These are phyloP conservation scores for Hygrophoropsis aurantiaca DNA, from an alignment of 768 basidiomycete species.

Conservation along the genomic window DNA sequence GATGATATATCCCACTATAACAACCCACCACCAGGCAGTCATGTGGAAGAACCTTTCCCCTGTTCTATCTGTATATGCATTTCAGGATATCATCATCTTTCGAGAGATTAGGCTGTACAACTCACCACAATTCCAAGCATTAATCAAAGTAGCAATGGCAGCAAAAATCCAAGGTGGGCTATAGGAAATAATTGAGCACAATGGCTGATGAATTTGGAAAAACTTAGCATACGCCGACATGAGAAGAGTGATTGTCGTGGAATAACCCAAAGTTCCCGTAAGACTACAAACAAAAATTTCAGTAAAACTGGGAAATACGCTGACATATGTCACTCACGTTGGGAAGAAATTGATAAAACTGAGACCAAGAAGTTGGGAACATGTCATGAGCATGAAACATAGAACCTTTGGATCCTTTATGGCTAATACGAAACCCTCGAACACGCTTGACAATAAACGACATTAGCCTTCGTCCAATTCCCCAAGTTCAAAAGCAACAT, in stretches of 20 bases:
- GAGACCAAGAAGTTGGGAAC: slow-evolving; percentile 53
- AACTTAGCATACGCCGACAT: slow-evolving; percentile 51
- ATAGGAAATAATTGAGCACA: not conserved
- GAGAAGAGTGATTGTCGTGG: slow-evolving; percentile 56
- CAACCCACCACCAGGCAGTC: slow-evolving; percentile 56
- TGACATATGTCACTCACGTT: slow-evolving; percentile 31
- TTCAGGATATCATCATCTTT: not conserved
- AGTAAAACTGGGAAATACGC: not conserved
- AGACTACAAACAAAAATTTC: slow-evolving; percentile 35
- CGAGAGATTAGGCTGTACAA: not conserved
- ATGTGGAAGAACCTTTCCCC: slow-evolving; percentile 69
- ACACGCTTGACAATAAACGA: slow-evolving; percentile 9
- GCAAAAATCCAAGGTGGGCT: slow-evolving; percentile 66
- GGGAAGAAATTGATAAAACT: slow-evolving; percentile 66
- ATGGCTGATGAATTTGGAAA: not conserved
- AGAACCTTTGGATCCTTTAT: slow-evolving; percentile 54
- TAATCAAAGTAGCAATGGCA: slow-evolving; percentile 48
- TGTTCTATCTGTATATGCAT: slow-evolving; percentile 41
- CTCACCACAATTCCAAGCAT: slow-evolving; percentile 56
- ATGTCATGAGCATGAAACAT: slow-evolving; percentile 54
- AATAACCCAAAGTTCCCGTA: slow-evolving; percentile 60
- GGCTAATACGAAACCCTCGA: slow-evolving; percentile 43
- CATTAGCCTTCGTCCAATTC: not conserved
- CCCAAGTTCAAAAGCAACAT: slow-evolving; percentile 19
- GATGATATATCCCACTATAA: slow-evolving; percentile 62